Conservation (phyloP, 352 stramenopile species). For the Globisporangium takayamanum region DNA sequence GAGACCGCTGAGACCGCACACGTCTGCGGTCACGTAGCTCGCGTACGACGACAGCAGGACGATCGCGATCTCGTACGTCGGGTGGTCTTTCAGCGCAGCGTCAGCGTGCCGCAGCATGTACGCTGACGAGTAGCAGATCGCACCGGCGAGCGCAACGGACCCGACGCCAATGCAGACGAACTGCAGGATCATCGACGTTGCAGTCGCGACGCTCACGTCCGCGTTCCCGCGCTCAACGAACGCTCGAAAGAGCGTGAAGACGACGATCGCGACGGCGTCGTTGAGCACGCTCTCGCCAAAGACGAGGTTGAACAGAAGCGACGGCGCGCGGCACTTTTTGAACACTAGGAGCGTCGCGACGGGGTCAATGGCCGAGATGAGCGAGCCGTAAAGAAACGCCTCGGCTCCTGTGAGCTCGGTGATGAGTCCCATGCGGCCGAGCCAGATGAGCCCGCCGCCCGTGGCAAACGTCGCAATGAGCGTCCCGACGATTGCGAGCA, state of each 20-base stretch:
- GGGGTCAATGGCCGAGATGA: constrained; percentile 83
- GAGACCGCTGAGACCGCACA: constrained; percentile 53
- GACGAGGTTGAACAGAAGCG: constrained; percentile 81
- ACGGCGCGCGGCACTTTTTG: constrained; percentile 36
- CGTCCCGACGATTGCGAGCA: constrained; percentile 42
- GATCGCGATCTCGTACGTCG: constrained; percentile 69
- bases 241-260: constrained; percentile 55
- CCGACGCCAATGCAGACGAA: constrained; percentile 39
- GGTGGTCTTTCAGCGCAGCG: constrained; percentile 19
- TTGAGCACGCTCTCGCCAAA: constrained; percentile 87
- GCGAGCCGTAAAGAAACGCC: constrained; percentile 63
- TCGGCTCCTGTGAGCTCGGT: constrained; percentile 53
- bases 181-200: constrained; percentile 15
- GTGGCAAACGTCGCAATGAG: constrained; percentile 48
- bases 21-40: constrained; percentile 31
- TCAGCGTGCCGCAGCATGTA: constrained; percentile 19
- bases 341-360: constrained; percentile 80
- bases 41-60: constrained; percentile 35
- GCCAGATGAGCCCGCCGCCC: constrained; percentile 30
- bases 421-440: constrained; percentile 26
- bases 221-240: constrained; percentile 33
- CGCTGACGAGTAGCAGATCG: constrained; percentile 41
- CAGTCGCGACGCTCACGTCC: neutral
- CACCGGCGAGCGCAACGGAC: constrained; percentile 37
- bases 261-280: constrained; percentile 49